phyloP scores from a whole-genome alignment of 139 green algal genomes.

The Zygnema circumcarinatum region DNA sequence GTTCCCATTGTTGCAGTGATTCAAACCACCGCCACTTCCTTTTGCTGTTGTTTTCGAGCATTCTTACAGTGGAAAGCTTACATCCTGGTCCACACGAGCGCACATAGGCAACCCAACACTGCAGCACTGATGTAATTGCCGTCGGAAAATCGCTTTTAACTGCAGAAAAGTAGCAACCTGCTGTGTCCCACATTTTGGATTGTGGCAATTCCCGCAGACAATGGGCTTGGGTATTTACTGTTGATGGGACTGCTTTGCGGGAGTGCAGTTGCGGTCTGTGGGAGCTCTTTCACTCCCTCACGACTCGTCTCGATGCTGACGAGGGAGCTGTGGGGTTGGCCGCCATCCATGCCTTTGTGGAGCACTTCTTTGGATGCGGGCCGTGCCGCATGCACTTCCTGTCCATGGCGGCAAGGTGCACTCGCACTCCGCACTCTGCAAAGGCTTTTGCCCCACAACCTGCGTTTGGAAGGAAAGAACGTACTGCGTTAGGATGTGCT shows the following conservation, averaged over 20 bases:
- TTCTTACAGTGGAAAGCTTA: too few relatives aligned
- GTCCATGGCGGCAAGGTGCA: slow-evolving; percentile 15
- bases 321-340: slow-evolving; percentile 19
- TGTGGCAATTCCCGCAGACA: too few relatives aligned
- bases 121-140: too few relatives aligned
- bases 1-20: too few relatives aligned
- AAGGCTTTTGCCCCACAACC: neutral
- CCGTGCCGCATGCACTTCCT: slow-evolving; percentile 43
- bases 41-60: too few relatives aligned
- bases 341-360: slow-evolving; percentile 27
- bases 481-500: neutral
- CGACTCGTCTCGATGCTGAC: neutral
- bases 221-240: neutral
- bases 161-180: too few relatives aligned
- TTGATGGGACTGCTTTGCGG: neutral
- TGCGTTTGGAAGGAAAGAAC: neutral
- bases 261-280: slow-evolving; percentile 49
- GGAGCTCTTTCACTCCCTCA: slow-evolving; percentile 45
- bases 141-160: too few relatives aligned
- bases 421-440: neutral
- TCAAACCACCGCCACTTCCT: too few relatives aligned
- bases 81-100: too few relatives aligned
- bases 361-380: slow-evolving; percentile 34
- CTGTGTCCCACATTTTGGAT: too few relatives aligned
- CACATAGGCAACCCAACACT: too few relatives aligned